These are phyloP conservation scores for Thielaviopsis ethacetica DNA, from an alignment of 2,329 filamentous ascomycete species.

Conservation along the genomic window DNA sequence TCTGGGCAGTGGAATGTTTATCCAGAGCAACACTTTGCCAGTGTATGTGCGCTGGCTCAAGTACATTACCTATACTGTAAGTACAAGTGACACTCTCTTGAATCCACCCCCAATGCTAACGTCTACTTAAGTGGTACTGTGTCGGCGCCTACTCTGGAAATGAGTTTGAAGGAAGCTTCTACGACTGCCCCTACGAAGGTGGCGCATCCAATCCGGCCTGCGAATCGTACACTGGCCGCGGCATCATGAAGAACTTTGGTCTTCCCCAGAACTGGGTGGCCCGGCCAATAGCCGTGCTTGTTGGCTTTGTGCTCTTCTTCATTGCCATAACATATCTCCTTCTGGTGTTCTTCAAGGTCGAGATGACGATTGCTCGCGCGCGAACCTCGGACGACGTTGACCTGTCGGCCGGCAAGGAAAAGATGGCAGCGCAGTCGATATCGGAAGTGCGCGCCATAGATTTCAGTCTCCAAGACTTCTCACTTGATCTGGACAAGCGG, in stretches of 20 bases:
- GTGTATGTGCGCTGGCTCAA: conserved; percentile 69
- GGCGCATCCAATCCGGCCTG: conserved; percentile 49
- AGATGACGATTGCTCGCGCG: conserved; percentile 53
- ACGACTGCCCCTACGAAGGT: conserved; percentile 50
- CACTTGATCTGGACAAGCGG: conserved; percentile 47
- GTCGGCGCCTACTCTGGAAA: conserved; percentile 58
- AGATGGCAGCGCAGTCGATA: conserved; percentile 38
- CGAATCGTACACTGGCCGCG: conserved; percentile 50
- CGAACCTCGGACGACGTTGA: conserved; percentile 39
- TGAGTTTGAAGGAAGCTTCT: conserved; percentile 56
- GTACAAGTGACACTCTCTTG: conserved; percentile 15
- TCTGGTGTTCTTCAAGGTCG: conserved; percentile 46
- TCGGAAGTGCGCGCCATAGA: conserved; percentile 42
- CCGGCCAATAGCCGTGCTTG: conserved; percentile 45
- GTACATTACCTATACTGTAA: conserved; percentile 43
- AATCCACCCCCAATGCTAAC: conserved; percentile 12
- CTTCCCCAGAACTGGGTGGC: conserved; percentile 52
- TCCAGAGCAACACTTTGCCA: conserved; percentile 56
- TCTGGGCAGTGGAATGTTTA: conserved; percentile 61
- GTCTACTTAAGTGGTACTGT: conserved; percentile 44
- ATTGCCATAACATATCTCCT: conserved; percentile 43
- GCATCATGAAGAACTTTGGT: conserved; percentile 52
- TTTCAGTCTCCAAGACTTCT: conserved; percentile 47
- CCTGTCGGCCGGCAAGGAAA: conserved; percentile 53
- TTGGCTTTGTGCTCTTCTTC: conserved; percentile 48